Evolutionary conservation across 805 yeast genomes (phyloP), one percentile per base, ranked within the genome.

Genomic region (Citeromyces matritensis): DNA sequence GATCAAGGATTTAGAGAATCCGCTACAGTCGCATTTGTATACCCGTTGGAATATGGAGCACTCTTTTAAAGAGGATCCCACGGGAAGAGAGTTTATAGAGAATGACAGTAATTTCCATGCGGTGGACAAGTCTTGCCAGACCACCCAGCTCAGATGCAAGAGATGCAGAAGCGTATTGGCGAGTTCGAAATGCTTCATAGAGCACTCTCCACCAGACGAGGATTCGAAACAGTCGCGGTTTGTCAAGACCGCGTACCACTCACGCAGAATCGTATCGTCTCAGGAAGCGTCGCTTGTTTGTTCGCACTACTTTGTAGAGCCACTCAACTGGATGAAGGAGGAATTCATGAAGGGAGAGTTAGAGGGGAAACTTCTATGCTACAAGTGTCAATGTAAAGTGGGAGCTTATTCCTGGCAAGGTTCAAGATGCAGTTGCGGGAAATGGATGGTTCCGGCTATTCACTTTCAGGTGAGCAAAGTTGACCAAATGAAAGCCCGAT

Each of bases 321-420:
- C 97, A 0, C 55, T 88, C 33, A 63, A 63, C 23, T 91, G 98
- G 98, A 91, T 91, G 98, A 69, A 76, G 36, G 58, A 60, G 4
- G 95, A 83, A 48, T 56, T 88, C 26, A 54, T 51, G 9, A 64
- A 67, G 41, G 82, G 82, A 24, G 79, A 73, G 32, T 44, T 91
- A 6, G 96, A 88, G 49, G 98, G 98, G 2, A 82, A 79, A 45
- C 72, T 91, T 28, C 50, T 56, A 8, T 91, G 98, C 51, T 91
- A 91, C 2, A 78, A 76, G 45, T 91, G 98, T 57, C 58, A 60
- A 4, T 62, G 80, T 10, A 91, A 88, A 55, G 70, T 91, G 2
- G 98, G 98, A 9, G 85, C 83, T 0, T 91, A 85, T 49, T 72
- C 76, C 38, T 91, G 98, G 98, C 81, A 76, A 44, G 98, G 98